phyloP scores from a whole-genome alignment of 2,329 filamentous ascomycete species.

The Penicillium glabrum region DNA sequence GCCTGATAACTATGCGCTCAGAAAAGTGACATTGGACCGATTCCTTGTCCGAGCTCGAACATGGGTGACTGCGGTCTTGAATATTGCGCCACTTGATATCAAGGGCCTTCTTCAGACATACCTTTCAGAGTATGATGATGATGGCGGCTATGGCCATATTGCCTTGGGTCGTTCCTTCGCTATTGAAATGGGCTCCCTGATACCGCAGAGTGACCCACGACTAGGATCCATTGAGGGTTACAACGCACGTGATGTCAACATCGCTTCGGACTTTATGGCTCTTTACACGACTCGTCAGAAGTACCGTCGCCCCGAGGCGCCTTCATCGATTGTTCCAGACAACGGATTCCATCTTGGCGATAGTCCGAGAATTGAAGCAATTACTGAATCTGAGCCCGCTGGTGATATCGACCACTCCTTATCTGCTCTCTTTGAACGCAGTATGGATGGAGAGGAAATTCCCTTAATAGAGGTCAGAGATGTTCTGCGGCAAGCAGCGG shows the following conservation, averaged over 20 bases:
- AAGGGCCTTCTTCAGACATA: constrained; percentile 97
- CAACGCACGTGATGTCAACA: constrained; percentile 76
- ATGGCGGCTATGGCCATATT: constrained; percentile 86
- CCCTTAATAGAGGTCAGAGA: constrained; percentile 75
- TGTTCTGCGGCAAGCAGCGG: constrained; percentile 79
- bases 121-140: constrained; percentile 89
- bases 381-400: constrained; percentile 25
- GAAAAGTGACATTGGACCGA: constrained; percentile 73
- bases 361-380: constrained; percentile 12
- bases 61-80: constrained; percentile 80
- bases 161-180: constrained; percentile 93
- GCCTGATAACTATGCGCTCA: constrained; percentile 87
- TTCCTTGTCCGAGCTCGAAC: constrained; percentile 73
- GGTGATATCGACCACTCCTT: constrained; percentile 60
- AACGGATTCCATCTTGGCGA: constrained; percentile 7
- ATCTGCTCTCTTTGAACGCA: constrained; percentile 69
- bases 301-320: constrained; percentile 80
- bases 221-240: constrained; percentile 76
- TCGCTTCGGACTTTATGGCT: constrained; percentile 91
- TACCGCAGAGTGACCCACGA: constrained; percentile 83
- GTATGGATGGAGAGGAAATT: constrained; percentile 67
- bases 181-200: constrained; percentile 82
- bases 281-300: constrained; percentile 97
- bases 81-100: constrained; percentile 84
- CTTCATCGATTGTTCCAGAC: constrained; percentile 34